Percentiles rank a stretch among this genome's conserved stretches.
Conservation (phyloP, 139 green algal species). For the Pleodorina starrii region DNA sequence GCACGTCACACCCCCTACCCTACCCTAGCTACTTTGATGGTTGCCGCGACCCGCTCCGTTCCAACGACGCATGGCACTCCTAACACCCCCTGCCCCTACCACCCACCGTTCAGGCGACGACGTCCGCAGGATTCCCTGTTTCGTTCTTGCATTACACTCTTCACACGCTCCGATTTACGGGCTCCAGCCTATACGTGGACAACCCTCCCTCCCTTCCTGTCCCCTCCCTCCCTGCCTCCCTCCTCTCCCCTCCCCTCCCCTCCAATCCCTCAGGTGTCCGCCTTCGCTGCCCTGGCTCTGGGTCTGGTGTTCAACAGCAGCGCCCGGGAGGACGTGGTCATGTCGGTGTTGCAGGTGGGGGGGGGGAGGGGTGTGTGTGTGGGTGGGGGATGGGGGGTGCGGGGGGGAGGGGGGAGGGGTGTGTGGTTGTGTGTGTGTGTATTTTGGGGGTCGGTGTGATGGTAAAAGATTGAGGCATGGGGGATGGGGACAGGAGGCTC, state of each 20-base stretch:
- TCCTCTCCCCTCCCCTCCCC: background rate
- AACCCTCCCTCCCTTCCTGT: background rate
- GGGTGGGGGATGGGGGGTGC: background rate
- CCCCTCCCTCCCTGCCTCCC: too few species aligned
- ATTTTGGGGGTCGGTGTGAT: too few species aligned
- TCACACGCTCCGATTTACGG: background rate
- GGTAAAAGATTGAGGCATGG: too few species aligned
- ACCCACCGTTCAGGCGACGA: too few species aligned
- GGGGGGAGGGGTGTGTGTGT: background rate
- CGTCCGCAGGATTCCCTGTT: too few species aligned
- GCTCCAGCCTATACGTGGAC: background rate
- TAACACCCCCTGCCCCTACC: too few species aligned
- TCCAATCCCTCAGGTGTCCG: slow-evolving; percentile 33
- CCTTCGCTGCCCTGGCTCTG: slow-evolving; percentile 92
- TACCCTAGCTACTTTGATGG: background rate
- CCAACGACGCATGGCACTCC: too few species aligned
- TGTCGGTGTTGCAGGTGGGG: slow-evolving; percentile 81
- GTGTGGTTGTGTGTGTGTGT: too few species aligned
- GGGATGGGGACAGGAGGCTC: too few species aligned
- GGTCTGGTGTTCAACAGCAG: slow-evolving; percentile 87
- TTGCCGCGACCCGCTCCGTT: background rate
- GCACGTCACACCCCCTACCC: background rate
- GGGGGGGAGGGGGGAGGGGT: background rate
- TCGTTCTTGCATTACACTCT: background rate
- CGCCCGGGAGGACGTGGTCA: slow-evolving; percentile 75